Evolutionary conservation across 148 eudicot species (phyloP).

Genomic region (Camellia granthamiana): DNA sequence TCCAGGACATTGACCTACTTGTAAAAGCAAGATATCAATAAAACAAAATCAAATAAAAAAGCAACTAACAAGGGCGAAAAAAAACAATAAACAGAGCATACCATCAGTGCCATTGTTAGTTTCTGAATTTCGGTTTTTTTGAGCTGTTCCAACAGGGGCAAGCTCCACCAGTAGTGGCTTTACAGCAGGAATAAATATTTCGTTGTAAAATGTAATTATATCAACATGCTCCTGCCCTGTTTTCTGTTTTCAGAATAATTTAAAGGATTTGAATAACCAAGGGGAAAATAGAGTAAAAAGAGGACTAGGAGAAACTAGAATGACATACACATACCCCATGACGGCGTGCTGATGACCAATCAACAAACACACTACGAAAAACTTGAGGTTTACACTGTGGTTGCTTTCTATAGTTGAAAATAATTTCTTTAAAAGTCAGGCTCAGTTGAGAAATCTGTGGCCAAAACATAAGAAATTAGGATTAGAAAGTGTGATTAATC

Average conservation of each 20-base stretch:
- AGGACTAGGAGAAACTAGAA: neutral
- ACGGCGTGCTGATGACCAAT: constrained; percentile 66
- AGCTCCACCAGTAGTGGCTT: constrained; percentile 88
- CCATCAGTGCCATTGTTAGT: constrained; percentile 46
- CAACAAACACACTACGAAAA: constrained; percentile 85
- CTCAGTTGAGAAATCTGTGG: constrained; percentile 75
- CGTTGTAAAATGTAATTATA: constrained; percentile 92
- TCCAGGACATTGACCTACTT: constrained; percentile 68
- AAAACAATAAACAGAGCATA: constrained; percentile 21
- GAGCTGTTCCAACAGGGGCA: constrained; percentile 46
- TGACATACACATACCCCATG: constrained; percentile 51
- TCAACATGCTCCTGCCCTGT: constrained; percentile 86
- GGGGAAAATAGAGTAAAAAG: neutral
- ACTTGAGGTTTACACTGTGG: constrained; percentile 91
- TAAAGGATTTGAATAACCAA: constrained; percentile 16
- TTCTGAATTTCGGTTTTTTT: constrained; percentile 45
- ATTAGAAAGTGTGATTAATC: neutral
- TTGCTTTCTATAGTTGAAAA: constrained; percentile 81
- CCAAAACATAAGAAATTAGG: constrained; percentile 13
- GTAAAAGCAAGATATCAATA: constrained; percentile 14
- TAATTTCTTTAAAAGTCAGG: constrained; percentile 80
- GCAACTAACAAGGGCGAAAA: neutral
- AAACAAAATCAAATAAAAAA: neutral
- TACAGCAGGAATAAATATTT: constrained; percentile 76
- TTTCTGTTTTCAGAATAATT: constrained; percentile 45